These are phyloP conservation scores for Paramecium octaurelia DNA, from an alignment of 73 alveolate genomes.

Conservation along the genomic window DNA sequence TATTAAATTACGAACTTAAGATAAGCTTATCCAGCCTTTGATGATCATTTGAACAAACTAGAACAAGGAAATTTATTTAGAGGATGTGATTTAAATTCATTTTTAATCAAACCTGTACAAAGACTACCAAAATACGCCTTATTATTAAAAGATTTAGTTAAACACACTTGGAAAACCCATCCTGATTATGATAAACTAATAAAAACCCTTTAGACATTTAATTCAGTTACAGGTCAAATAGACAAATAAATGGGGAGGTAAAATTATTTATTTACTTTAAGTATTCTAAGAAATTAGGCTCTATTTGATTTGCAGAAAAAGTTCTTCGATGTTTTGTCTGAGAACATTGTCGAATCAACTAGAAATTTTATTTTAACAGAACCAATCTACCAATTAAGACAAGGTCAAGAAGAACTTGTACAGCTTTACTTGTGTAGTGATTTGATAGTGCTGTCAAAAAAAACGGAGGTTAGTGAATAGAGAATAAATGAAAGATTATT, in stretches of 20 bases:
- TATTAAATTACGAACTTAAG: neutral
- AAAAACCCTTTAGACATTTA: neutral
- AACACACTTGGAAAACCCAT: neutral
- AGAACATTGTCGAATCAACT: conserved; percentile 1
- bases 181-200: neutral
- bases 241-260: neutral
- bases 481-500: neutral
- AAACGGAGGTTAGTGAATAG: neutral
- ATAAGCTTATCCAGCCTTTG: neutral
- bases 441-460: neutral
- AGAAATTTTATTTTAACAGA: neutral
- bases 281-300: neutral
- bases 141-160: neutral
- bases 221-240: neutral
- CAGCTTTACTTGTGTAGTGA: neutral
- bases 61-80: neutral
- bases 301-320: neutral
- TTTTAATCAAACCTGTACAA: neutral
- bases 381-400: neutral
- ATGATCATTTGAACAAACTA: neutral
- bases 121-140: conserved; percentile 5
- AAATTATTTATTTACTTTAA: neutral
- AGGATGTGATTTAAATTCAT: neutral
- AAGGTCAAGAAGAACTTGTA: neutral
- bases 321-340: neutral